Percentiles rank a stretch among this genome's conserved stretches.
Evolutionary conservation across 257 asterid genomes (phyloP).

Genomic region (Solanum paucissectum): DNA sequence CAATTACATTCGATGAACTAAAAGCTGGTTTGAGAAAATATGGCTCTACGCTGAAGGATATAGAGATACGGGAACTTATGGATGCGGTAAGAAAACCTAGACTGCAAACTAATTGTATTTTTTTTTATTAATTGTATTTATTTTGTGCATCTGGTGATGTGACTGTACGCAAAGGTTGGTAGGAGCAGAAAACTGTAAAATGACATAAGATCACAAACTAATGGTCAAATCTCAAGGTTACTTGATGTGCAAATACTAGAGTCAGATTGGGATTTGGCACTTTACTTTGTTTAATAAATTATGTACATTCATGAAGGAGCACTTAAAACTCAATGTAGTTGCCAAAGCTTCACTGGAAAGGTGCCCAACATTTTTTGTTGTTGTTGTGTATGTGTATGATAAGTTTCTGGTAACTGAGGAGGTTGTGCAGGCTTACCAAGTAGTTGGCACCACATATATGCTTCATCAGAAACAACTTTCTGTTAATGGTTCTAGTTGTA

Average conservation of each 20-base stretch:
- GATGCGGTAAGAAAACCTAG: conserved; percentile 59
- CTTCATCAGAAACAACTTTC: neutral
- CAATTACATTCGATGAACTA: conserved; percentile 91
- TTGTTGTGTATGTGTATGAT: neutral
- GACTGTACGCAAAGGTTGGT: neutral
- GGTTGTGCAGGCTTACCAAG: neutral
- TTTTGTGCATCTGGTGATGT: neutral
- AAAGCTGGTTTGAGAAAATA: conserved; percentile 87
- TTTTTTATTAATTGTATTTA: neutral
- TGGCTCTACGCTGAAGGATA: conserved; percentile 81
- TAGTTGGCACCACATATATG: neutral
- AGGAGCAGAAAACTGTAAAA: neutral
- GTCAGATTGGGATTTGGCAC: neutral
- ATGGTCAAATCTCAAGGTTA: neutral
- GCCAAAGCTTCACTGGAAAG: neutral
- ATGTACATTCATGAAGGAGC: neutral
- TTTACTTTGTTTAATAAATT: neutral
- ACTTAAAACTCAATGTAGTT: neutral
- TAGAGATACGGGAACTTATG: conserved; percentile 88
- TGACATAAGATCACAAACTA: neutral
- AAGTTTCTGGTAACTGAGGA: neutral
- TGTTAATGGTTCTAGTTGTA: neutral
- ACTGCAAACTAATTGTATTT: neutral
- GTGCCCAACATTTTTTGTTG: neutral
- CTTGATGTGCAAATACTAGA: neutral